Base-by-base conservation (phyloP, 2,329 filamentous ascomycete genomes). In the Neonectria punicea region DNA sequence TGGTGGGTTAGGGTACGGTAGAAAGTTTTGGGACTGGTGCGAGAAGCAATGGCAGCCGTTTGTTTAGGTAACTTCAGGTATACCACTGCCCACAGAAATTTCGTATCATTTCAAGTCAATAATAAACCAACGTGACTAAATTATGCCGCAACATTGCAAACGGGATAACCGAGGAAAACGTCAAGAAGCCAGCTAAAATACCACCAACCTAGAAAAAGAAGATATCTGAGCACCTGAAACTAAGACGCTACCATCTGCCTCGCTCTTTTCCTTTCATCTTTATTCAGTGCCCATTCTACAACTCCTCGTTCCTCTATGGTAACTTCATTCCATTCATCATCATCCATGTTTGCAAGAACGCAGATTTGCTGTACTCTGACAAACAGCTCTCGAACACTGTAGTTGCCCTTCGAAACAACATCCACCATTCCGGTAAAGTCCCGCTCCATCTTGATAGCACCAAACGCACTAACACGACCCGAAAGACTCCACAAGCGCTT, bases 21-120 rank as follows among this genome's bases (percentile, higher is more conserved):
- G 47, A 20, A 74, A 61, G 44, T 61, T 78, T 34, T 78, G 77
- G 76, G 70, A 73, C 30, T 76, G 76, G 71, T 79, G 72, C 32
- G 70, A 72, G 50, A 54, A 70, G 43, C 61, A 64, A 55, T 66
- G 50, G 58, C 41, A 28, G 46, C 49, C 34, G 22, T 58, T 60
- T 66, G 49, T 71, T 22, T 67, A 63, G 54, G 13, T 18, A 9
- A 10, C 7, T 5, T 20, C 10, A 2, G 5, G 39, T 11, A 5
- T 18, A 0, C n/a, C 39, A 18, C 18, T 18, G 7, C n/a, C 6
- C 39, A 16, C 4, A 4, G 39, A 18, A 3, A 16, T 41, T 41
- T 10, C 2, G 30, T 30, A 8, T 25, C 5, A 25, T 25, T 25
- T 1, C 1, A 25, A 25, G 25, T 25, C 25, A 25, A 25, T 25